Evolutionary conservation across 1,284 basidiomycete species (phyloP), one percentile per base, ranked within the genome.

Genomic region (Tilletia caries): DNA sequence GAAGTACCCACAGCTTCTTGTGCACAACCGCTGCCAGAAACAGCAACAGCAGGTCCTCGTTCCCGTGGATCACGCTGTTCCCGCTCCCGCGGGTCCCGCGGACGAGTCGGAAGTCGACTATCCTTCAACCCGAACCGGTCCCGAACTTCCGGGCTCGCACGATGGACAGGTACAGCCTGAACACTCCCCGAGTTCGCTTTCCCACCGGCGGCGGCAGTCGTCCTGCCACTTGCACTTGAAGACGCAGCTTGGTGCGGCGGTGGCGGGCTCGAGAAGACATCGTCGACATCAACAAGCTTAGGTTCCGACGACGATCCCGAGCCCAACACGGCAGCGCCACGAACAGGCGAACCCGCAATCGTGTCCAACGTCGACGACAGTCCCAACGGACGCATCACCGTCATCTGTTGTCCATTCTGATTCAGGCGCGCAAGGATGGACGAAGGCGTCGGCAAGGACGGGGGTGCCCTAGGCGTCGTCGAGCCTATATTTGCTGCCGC

Each of bases 371-470:
- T 15, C 37, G 37, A 41, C 37, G 37, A 41, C 37, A 41, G 8
- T 6, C 8, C 15, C 37, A 15, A 41, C 8, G 37, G 37, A 6
- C 15, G 37, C 10, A 15, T 10, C 10, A 6, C 10, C 37, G 37
- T 10, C 15, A 41, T 15, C 10, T 41, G 37, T 10, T 6, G 10
- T 15, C 37, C 58, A 34, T 33, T 18, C n/a, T 29, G 32, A 23
- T 62, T 62, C 58, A 62, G 58, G 20, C 58, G 58, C 58, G 58
- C 58, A 33, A 62, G 58, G 6, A 62, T 20, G 15, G 58, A 18
- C 8, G 32, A 25, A 33, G 58, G 58, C 4, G 15, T 15, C 2
- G 58, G 58, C 10, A 62, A 29, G 4, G 58, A 29, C 18, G 58
- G 58, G 10, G 58, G 58, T 4, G 27, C 18, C 32, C 34, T 25